Evolutionary conservation across 352 stramenopile species (phyloP), one percentile per base, ranked within the genome.

Genomic region (Phytophthora chlamydospora): DNA sequence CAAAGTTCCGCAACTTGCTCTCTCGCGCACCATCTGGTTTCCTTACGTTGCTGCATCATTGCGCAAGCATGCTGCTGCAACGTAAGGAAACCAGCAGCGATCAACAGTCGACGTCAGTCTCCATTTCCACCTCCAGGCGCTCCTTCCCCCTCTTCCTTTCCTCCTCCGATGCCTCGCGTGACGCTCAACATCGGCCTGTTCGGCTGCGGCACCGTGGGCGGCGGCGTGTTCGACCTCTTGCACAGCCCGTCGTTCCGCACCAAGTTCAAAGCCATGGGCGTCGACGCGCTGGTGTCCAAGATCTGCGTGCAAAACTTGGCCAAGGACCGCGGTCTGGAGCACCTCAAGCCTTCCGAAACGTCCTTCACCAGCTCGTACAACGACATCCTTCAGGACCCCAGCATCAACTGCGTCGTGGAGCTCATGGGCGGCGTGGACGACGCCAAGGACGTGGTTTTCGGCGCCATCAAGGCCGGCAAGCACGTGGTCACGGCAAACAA

Each of bases 401-500:
- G 52, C 35, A 98, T 99, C 63, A 98, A 99, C 75, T 97, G 96
- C 66, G 78, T 99, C 16, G 86, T 99, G 29, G 96, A 99, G 77
- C 89, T 98, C 61, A 98, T 98, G 86, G 96, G 96, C 54, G 96
- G 96, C 52, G 85, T 97, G 27, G 96, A 91, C n/a, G 79, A 97
- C 45, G 95, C 95, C 34, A 98, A 98, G 70, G 81, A 94, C 49
- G 91, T 98, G 17, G 93, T 99, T 10, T 96, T 98, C 48, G 73
- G 77, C 43, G 93, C 92, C 36, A 86, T 99, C 41, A 60, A 78
- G 45, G 79, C 78, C 29, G 87, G 88, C 32, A 99, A 99, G 74
- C 87, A 97, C 72, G 96, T 99, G 21, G 94, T 99, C 59, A 99
- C 96, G 52, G 96, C 96, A 21, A 99, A 99, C 81, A 99, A 99